Conservation (phyloP, 192 early-diverging fungal species). For the Geranomyces variabilis region DNA sequence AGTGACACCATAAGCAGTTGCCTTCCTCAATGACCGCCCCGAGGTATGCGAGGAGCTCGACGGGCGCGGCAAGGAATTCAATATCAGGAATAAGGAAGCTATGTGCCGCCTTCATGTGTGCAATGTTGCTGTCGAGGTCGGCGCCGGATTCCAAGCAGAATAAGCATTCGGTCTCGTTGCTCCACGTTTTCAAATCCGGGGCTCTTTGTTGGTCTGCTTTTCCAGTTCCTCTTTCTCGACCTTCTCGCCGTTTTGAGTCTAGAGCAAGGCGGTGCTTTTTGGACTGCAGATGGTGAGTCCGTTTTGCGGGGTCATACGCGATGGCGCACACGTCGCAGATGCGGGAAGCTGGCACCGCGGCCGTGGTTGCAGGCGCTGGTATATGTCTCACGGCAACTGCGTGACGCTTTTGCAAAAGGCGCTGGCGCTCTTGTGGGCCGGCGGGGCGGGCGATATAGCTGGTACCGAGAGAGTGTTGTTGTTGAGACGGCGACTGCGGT, state of each 20-base stretch:
- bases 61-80: not conserved
- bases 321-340: constrained; percentile 6
- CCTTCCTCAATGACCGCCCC: constrained; percentile 9
- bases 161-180: constrained; percentile 10
- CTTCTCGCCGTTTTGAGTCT: not conserved
- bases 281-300: constrained; percentile 10
- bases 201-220: constrained; percentile 2
- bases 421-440: not conserved
- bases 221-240: not conserved
- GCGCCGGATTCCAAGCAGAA: constrained; percentile 15
- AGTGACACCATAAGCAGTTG: constrained; percentile 12
- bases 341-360: not conserved
- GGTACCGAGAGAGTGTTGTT: too few species aligned
- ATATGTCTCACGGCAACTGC: not conserved
- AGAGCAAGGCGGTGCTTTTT: not conserved
- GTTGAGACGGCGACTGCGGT: too few species aligned
- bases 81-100: constrained; percentile 12
- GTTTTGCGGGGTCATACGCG: constrained; percentile 2
- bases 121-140: constrained; percentile 11
- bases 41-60: constrained; percentile 8
- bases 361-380: not conserved
- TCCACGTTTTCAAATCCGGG: constrained; percentile 1
- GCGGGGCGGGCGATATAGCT: not conserved
- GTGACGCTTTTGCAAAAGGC: not conserved
- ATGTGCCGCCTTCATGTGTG: constrained; percentile 7